A percentile compares a stretch with the other conserved stretches of the same genome.
Evolutionary conservation across 768 basidiomycete genomes (phyloP).

Genomic region (Boletus bicolor): DNA sequence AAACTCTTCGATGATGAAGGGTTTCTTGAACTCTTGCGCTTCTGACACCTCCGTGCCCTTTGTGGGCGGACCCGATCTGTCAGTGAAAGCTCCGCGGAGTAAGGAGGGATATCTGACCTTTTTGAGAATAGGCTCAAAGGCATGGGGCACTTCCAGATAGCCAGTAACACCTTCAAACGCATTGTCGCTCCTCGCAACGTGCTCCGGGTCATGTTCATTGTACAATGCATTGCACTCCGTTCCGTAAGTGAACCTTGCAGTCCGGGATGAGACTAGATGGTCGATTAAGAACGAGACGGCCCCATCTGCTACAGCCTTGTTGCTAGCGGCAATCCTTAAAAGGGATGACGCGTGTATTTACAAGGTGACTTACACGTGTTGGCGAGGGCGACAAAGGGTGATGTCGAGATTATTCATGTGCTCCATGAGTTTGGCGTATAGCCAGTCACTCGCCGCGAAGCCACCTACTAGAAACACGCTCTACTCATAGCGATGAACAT

Average conservation of each 20-base stretch:
- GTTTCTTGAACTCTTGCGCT: conserved; percentile 16
- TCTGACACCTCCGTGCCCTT: conserved; percentile 14
- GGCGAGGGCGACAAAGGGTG: conserved; percentile 9
- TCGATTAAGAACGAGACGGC: conserved; percentile 13
- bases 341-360: background rate
- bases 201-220: conserved; percentile 8
- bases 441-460: conserved; percentile 14
- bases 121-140: conserved; percentile 11
- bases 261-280: conserved; percentile 9
- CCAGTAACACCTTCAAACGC: conserved; percentile 12
- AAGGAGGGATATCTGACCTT: background rate
- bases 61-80: background rate
- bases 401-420: conserved; percentile 7
- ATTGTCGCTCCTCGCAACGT: background rate
- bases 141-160: conserved; percentile 5
- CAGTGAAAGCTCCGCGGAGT: background rate
- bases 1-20: conserved; percentile 13
- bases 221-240: conserved; percentile 13
- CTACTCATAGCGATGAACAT: background rate
- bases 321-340: background rate
- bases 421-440: conserved; percentile 11
- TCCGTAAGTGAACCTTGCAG: conserved; percentile 13
- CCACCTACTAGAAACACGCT: conserved; percentile 14
- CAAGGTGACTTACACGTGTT: conserved; percentile 11
- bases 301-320: conserved; percentile 16